Evolutionary conservation across 2,329 filamentous ascomycete genomes (phyloP), one percentile per base, ranked within the genome.

Genomic region (Neonectria coccinea): DNA sequence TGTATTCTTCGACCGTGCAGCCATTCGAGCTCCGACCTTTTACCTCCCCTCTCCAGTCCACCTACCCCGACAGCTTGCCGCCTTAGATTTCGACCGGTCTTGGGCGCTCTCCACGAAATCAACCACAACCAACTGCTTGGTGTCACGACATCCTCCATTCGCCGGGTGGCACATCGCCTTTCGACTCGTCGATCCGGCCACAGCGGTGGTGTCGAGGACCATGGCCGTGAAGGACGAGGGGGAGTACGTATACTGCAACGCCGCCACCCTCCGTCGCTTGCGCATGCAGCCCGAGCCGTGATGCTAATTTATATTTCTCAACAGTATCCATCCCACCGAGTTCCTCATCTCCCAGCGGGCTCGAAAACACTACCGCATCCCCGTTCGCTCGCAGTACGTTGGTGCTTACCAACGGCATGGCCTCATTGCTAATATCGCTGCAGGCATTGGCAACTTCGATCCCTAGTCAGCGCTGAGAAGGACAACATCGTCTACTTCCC

Each of bases 391-490:
- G 54, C 86, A 88, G 88, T 92, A 80, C 70, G 87, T 80, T 48
- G 31, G 56, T 76, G 76, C 62, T 80, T 14, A 44, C 52, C 50
- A 31, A 45, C 52, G 16, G 29, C 42, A 83, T 44, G 27, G 51
- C 39, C 20, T 50, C 61, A 6, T 47, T 55, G 47, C 45, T 67
- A 57, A 67, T 61, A 44, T 55, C 61, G 41, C 48, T 22, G 33
- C 73, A 94, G 91, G 70, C 92, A 96, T 80, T 94, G 91, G 89
- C 92, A 96, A 81, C 85, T 99, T 50, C 92, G 95, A 59, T 95
- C 97, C 71, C 90, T 97, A 71, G 92, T 98, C 76, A 95, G 92
- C 78, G 91, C 90, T 27, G 90, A 93, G 70, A 88, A 92, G 74
- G 85, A 89, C 47, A 88, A 94, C 78, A 82, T 90, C 71, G 85